These are phyloP conservation scores for Leishmania arabica DNA, from an alignment of 208 protist species.

Conservation along the genomic window DNA sequence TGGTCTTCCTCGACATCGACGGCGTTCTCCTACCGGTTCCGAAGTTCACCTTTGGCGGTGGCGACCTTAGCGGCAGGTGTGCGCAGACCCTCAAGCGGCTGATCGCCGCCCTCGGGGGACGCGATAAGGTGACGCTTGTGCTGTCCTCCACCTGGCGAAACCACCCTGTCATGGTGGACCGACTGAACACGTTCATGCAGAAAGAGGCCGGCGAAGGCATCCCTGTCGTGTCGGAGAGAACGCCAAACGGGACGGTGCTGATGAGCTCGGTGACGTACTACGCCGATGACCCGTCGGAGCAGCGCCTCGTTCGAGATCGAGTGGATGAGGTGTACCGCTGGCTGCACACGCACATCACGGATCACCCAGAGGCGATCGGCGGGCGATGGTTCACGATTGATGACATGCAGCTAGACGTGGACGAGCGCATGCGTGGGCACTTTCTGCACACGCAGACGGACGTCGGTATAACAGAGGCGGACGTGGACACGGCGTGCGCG, in stretches of 20 bases:
- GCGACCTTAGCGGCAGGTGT: conserved; percentile 61
- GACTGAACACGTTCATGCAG: conserved; percentile 65
- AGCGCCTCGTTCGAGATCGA: conserved; percentile 81
- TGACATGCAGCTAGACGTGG: conserved; percentile 89
- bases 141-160: conserved; percentile 88
- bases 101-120: conserved; percentile 45
- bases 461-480: conserved; percentile 58
- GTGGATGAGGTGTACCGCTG: conserved; percentile 83
- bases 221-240: conserved; percentile 54
- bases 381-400: conserved; percentile 89
- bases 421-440: conserved; percentile 73
- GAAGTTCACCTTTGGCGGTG: conserved; percentile 82
- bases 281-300: conserved; percentile 74
- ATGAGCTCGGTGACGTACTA: conserved; percentile 81
- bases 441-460: conserved; percentile 83
- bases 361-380: conserved; percentile 73
- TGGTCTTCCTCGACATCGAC: conserved; percentile 89
- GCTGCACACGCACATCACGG: conserved; percentile 70
- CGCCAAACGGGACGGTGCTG: conserved; percentile 71
- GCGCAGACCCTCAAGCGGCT: conserved; percentile 52
- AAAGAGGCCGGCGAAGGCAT: conserved; percentile 37
- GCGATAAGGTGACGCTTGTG: conserved; percentile 72
- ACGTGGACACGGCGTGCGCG: conserved; percentile 41
- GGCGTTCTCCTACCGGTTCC: conserved; percentile 84
- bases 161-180: conserved; percentile 64